These are phyloP conservation scores for Pichia cephalocereana DNA, from an alignment of 805 yeast genomes.

Conservation along the genomic window DNA sequence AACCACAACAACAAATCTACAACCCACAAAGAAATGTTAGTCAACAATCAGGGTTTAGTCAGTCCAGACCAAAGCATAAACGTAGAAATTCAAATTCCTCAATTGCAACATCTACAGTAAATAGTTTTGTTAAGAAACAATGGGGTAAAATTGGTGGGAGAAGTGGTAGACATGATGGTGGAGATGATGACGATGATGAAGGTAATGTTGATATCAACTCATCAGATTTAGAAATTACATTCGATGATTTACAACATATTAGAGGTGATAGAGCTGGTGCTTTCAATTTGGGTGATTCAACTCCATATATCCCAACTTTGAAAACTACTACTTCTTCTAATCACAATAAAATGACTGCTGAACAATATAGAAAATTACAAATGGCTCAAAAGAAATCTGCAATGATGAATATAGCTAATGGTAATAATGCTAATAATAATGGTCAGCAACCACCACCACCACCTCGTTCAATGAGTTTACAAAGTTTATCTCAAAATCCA, in stretches of 20 bases:
- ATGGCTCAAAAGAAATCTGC: conserved; percentile 58
- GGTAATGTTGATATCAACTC: conserved; percentile 24
- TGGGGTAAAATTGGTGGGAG: conserved; percentile 18
- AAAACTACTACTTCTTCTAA: conserved; percentile 27
- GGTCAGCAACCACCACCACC: conserved; percentile 5
- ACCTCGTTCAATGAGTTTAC: conserved; percentile 30
- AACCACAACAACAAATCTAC: neutral
- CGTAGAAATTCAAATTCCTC: conserved; percentile 9
- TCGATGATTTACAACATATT: conserved; percentile 54
- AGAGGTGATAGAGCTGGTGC: conserved; percentile 54
- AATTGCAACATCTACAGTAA: conserved; percentile 18
- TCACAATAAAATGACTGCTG: conserved; percentile 32
- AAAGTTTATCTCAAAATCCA: conserved; percentile 3
- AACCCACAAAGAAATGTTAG: conserved; percentile 1
- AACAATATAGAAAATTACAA: conserved; percentile 62
- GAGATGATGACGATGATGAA: conserved; percentile 20
- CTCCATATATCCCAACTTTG: conserved; percentile 70
- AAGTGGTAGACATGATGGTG: conserved; percentile 16
- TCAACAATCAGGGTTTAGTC: neutral
- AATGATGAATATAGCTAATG: conserved; percentile 22
- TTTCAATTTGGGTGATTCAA: conserved; percentile 36
- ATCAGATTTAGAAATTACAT: conserved; percentile 37
- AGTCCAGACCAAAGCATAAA: neutral
- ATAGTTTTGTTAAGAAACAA: conserved; percentile 34
- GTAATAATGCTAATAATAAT: conserved; percentile 5